phyloP scores from a whole-genome alignment of 257 asterid species.

The Ballota nigra region DNA sequence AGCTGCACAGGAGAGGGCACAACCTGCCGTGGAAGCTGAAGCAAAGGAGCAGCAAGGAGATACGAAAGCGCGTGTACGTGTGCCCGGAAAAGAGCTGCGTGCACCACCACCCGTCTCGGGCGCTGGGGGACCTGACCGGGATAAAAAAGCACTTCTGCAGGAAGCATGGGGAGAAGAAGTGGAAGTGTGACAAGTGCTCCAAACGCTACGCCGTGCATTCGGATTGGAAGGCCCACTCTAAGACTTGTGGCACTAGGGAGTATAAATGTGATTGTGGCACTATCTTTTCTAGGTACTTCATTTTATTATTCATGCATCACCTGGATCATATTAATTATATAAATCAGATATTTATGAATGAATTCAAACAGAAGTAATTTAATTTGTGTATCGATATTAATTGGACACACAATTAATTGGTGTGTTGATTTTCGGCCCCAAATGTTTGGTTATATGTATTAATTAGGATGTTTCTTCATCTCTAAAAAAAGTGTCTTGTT shows the following conservation, averaged over 20 bases:
- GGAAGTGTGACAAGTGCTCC: conserved; percentile 92
- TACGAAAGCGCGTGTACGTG: conserved; percentile 73
- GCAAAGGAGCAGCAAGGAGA: conserved; percentile 72
- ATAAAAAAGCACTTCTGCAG: conserved; percentile 88
- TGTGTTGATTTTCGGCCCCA: conserved; percentile 2
- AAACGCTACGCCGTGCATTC: conserved; percentile 89
- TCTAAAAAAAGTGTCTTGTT: neutral
- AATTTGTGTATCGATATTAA: neutral
- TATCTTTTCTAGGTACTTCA: conserved; percentile 66
- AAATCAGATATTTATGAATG: neutral
- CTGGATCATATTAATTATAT: too few species aligned
- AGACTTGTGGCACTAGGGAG: conserved; percentile 90
- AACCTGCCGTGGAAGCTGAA: conserved; percentile 92
- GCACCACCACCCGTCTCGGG: conserved; percentile 82
- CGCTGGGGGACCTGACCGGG: conserved; percentile 89
- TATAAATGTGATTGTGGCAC: conserved; percentile 93
- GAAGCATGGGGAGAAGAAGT: conserved; percentile 94
- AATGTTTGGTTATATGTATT: conserved; percentile 1
- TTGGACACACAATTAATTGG: too few species aligned
- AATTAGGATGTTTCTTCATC: conserved; percentile 8
- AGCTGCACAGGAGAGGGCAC: conserved; percentile 89
- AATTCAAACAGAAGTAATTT: neutral
- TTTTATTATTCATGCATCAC: neutral
- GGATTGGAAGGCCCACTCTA: conserved; percentile 93
- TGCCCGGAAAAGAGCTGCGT: conserved; percentile 88